Evolutionary conservation across 1,284 basidiomycete genomes (phyloP).

Genomic region (Macrocystidia cucumis): DNA sequence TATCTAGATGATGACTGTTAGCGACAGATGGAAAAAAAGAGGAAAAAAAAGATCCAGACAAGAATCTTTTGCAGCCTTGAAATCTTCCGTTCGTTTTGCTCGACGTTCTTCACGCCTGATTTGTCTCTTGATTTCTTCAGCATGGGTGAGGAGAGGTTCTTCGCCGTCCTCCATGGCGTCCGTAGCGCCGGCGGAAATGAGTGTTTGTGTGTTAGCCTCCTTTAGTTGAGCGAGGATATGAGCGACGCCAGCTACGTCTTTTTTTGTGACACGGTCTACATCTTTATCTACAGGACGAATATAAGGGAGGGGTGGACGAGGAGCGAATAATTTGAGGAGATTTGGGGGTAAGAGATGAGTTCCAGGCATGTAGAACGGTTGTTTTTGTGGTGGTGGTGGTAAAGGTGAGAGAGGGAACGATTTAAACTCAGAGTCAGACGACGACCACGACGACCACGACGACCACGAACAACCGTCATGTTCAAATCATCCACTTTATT

Average conservation of each 20-base stretch:
- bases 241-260: slow-evolving; percentile 71
- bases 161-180: slow-evolving; percentile 75
- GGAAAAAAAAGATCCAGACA: slow-evolving; percentile 44
- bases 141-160: slow-evolving; percentile 69
- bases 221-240: slow-evolving; percentile 64
- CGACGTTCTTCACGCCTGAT: slow-evolving; percentile 75
- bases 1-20: slow-evolving; percentile 46
- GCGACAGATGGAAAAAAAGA: slow-evolving; percentile 6
- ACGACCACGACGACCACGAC: slow-evolving; percentile 3
- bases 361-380: slow-evolving; percentile 49
- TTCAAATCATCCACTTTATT: slow-evolving; percentile 13
- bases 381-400: not conserved
- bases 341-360: slow-evolving; percentile 90
- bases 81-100: slow-evolving; percentile 74
- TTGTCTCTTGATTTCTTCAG: slow-evolving; percentile 73
- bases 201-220: slow-evolving; percentile 66
- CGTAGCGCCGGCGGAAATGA: slow-evolving; percentile 49
- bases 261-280: slow-evolving; percentile 62
- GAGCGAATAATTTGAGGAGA: slow-evolving; percentile 90
- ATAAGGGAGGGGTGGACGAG: slow-evolving; percentile 83
- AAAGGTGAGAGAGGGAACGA: no score
- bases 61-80: slow-evolving; percentile 73
- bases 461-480: slow-evolving; percentile 1
- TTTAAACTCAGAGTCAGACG: no score
- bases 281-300: slow-evolving; percentile 79